These are phyloP conservation scores for Plasmodium adleri DNA, from an alignment of 169 alveolate genomes.

Conservation along the genomic window DNA sequence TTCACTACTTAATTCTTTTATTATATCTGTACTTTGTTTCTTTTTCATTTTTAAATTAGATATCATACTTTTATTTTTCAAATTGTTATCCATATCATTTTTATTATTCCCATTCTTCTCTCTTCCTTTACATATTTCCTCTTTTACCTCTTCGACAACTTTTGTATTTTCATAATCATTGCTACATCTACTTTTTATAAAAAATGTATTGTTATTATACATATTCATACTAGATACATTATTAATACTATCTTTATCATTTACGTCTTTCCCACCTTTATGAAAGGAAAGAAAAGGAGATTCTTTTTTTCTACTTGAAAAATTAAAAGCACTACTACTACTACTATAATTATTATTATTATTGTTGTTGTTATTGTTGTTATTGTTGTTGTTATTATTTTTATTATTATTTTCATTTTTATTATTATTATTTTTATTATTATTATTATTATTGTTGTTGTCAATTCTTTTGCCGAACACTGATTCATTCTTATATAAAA, in stretches of 20 bases:
- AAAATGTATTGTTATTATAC: too few species aligned
- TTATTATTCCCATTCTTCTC: not conserved
- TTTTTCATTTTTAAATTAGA: constrained; percentile 54
- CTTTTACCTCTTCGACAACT: not conserved
- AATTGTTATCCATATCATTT: not conserved
- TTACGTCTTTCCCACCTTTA: too few species aligned
- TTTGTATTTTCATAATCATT: not conserved
- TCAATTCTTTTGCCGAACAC: constrained; percentile 7
- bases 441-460: not conserved
- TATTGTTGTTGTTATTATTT: not conserved
- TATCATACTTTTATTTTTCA: constrained; percentile 4
- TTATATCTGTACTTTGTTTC: constrained; percentile 40
- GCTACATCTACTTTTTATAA: too few species aligned
- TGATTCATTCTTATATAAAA: constrained; percentile 10
- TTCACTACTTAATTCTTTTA: constrained; percentile 52
- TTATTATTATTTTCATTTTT: not conserved
- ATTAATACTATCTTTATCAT: too few species aligned
- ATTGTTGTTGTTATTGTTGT: not conserved
- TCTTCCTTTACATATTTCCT: constrained; percentile 10
- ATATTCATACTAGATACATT: too few species aligned
- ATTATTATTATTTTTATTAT: not conserved
- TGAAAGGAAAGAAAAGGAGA: too few species aligned
- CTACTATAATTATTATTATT: not conserved
- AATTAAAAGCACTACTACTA: too few species aligned
- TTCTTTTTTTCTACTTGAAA: too few species aligned